Evolutionary conservation across 495 filamentous ascomycete species (phyloP), one percentile per base, ranked within the genome.

Genomic region (Xylaria grammica): DNA sequence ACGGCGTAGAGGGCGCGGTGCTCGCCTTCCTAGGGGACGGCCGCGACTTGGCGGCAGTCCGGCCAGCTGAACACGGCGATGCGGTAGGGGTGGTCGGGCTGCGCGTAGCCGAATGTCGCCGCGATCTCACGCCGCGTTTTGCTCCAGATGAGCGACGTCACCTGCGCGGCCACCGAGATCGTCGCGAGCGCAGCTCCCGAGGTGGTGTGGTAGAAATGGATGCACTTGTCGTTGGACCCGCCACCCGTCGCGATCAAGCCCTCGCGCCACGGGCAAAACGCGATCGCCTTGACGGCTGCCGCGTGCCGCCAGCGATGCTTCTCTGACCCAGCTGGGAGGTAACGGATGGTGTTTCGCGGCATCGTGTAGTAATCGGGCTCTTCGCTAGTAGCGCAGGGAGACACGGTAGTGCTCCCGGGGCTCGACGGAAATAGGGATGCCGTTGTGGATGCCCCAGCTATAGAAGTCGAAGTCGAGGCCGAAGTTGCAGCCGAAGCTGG

Each of bases 61-160:
- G 95, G 95, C 96, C 96, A 98, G 40, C 90, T 89, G 77, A 97
- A 99, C 20, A 99, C 91, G 20, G 93, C 96, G 66, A 99, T 92
- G 27, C 95, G 90, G 67, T 89, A 90, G 0, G 91, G 87, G 67
- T 99, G 95, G 40, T 98, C 93, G 4, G 94, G 94, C 69, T 94
- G 90, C n/a, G 94, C 88, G 73, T 94, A 98, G 10, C 95, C 96
- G 75, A 99, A 96, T 0, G 93, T 97, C 2, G 94, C 96, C 9
- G 85, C 90, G 49, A 99, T 94, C 75, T 98, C 96, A 19, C 90
- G 86, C 5, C 91, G 87, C 24, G 87, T 92, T 20, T 85, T 90
- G 56, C 90, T 93, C 94, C 94, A 99, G 65, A 97, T 90, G 38
- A 99, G 81, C 65, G 89, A 91, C 0, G 95, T 99, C 27, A 99